Conservation (phyloP, 352 stramenopile species). For the Saprolegnia parasitica region DNA sequence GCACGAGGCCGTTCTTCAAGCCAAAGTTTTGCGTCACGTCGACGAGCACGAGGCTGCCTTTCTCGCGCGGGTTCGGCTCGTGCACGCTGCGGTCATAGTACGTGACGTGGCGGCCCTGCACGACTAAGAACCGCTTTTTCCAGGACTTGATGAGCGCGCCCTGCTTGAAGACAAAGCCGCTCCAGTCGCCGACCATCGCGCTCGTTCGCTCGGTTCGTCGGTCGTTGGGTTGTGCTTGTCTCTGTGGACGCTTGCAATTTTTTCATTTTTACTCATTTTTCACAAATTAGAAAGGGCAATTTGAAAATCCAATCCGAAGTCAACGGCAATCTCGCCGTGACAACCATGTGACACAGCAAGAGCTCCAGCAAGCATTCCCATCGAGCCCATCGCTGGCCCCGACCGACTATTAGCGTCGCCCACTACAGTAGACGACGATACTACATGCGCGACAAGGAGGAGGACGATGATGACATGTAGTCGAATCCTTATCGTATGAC, state of each 20-base stretch:
- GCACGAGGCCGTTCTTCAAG: constrained; percentile 74
- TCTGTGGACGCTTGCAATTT: not conserved
- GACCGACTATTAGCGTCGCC: no score
- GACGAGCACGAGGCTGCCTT: constrained; percentile 76
- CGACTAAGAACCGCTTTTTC: constrained; percentile 82
- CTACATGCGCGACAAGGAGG: no score
- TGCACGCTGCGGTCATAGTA: constrained; percentile 77
- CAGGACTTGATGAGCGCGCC: constrained; percentile 73
- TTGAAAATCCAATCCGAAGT: not conserved
- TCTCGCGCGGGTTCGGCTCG: constrained; percentile 54
- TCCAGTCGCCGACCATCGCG: constrained; percentile 35
- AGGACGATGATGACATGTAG: no score
- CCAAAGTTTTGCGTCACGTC: constrained; percentile 72
- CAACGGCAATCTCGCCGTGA: not conserved
- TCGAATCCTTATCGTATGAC: no score
- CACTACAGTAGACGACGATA: no score
- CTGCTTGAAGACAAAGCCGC: constrained; percentile 80
- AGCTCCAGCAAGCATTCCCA: no score
- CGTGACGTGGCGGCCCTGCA: constrained; percentile 62
- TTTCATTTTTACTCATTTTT: not conserved
- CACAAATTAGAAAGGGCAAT: not conserved
- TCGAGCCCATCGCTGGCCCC: no score
- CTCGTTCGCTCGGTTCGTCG: not conserved
- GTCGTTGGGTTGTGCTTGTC: not conserved
- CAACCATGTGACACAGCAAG: no score